A percentile compares a stretch with the other conserved stretches of the same genome.
These are phyloP conservation scores for Populus trichocarpa DNA, from an alignment of 441 rosid species.

Conservation along the genomic window DNA sequence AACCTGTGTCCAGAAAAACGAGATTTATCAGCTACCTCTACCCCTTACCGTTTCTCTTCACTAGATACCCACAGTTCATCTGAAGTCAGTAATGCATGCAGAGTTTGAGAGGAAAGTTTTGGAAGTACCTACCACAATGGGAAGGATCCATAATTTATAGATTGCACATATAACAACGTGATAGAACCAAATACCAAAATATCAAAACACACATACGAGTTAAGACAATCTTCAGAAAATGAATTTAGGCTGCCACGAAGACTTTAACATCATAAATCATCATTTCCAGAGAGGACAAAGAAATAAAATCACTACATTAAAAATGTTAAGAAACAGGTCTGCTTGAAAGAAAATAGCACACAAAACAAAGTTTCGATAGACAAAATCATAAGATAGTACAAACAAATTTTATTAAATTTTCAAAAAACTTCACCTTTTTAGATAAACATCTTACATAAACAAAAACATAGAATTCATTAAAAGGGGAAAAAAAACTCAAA, in stretches of 20 bases:
- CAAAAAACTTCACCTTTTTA: not conserved
- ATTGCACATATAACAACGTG: not conserved
- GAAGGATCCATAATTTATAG: constrained; percentile 12
- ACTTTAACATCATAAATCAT: not conserved
- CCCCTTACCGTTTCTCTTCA: constrained; percentile 85
- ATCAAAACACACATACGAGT: not conserved
- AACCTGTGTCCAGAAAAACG: constrained; percentile 19
- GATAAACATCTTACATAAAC: not conserved
- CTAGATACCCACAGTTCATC: constrained; percentile 90
- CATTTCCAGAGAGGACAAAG: not conserved
- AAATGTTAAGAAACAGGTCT: not conserved
- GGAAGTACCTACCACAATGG: constrained; percentile 69
- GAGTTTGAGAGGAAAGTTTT: constrained; percentile 83
- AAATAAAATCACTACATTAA: not conserved
- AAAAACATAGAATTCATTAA: not conserved
- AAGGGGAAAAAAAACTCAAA: not conserved
- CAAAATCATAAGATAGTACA: not conserved
- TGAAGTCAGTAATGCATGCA: constrained; percentile 88
- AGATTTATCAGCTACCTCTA: constrained; percentile 15
- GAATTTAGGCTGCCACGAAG: not conserved
- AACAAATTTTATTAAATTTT: not conserved
- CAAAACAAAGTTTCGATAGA: not conserved
- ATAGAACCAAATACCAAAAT: constrained; percentile 11
- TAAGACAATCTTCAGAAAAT: not conserved
- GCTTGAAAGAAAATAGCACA: not conserved